Evolutionary conservation across 148 eudicot genomes (phyloP).

Genomic region (Rhododendron williamsianum): DNA sequence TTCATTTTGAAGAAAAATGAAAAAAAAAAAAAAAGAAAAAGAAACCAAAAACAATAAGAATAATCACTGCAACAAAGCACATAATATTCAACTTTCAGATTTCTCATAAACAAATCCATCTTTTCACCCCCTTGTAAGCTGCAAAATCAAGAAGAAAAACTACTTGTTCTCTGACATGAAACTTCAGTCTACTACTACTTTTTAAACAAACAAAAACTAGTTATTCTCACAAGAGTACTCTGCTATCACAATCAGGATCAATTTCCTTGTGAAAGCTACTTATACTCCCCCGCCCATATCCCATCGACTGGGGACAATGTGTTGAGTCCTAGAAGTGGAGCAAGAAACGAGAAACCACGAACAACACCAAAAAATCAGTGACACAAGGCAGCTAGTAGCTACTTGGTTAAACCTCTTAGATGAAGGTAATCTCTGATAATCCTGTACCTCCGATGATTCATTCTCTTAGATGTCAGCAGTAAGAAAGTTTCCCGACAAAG

Average conservation of each 20-base stretch:
- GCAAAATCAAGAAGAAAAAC: background rate
- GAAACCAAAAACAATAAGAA: too few relatives aligned
- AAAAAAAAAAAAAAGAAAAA: too few relatives aligned
- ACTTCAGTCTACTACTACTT: background rate
- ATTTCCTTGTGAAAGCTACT: background rate
- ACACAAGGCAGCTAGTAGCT: background rate
- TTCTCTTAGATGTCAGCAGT: slow-evolving; percentile 37
- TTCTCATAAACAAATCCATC: background rate
- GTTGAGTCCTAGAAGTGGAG: background rate
- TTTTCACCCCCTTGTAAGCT: background rate
- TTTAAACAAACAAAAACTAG: background rate
- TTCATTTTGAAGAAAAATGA: too few relatives aligned
- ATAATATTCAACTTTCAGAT: background rate
- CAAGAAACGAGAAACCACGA: background rate
- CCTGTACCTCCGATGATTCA: background rate
- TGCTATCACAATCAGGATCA: background rate
- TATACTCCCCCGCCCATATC: background rate
- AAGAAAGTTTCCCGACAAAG: slow-evolving; percentile 50
- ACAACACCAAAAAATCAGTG: background rate
- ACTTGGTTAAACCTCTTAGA: background rate
- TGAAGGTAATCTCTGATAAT: background rate
- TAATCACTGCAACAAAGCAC: too few relatives aligned
- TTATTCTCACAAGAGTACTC: background rate
- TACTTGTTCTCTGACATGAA: background rate
- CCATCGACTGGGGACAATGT: background rate